phyloP scores from a whole-genome alignment of 495 filamentous ascomycete genomes.

The Penicillium atrosanguineum region DNA sequence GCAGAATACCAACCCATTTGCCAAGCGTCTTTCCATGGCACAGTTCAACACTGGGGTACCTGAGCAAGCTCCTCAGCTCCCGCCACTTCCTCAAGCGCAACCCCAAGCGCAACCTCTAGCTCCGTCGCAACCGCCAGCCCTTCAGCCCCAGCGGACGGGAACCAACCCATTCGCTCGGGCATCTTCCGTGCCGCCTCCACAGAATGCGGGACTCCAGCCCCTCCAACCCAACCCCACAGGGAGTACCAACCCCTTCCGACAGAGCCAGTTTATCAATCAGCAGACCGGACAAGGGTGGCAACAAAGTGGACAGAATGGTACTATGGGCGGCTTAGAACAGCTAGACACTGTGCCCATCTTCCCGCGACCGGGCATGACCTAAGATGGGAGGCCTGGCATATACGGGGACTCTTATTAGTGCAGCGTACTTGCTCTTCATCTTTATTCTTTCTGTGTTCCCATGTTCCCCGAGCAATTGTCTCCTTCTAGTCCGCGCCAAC shows the following conservation, averaged over 20 bases:
- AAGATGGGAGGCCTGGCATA: not conserved
- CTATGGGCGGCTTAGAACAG: constrained; percentile 81
- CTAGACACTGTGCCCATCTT: constrained; percentile 81
- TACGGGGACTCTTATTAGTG: not conserved
- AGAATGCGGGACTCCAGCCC: constrained; percentile 36
- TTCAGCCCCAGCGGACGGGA: constrained; percentile 45
- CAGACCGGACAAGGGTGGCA: constrained; percentile 87
- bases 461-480: not conserved
- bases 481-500: not conserved
- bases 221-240: constrained; percentile 73
- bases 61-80: constrained; percentile 42
- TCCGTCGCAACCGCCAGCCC: constrained; percentile 31
- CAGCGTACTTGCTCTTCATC: not conserved
- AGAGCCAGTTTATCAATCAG: constrained; percentile 83
- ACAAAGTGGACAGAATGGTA: constrained; percentile 61
- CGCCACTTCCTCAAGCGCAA: constrained; percentile 36
- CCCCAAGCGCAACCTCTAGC: constrained; percentile 22
- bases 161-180: constrained; percentile 54
- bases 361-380: constrained; percentile 64
- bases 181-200: constrained; percentile 38
- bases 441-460: not conserved
- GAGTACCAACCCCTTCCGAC: constrained; percentile 92
- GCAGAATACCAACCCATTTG: constrained; percentile 86
- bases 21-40: constrained; percentile 51
- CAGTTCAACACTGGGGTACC: constrained; percentile 29